Conservation (phyloP, 2,329 filamentous ascomycete species). For the Zymoseptoria passerinii region DNA sequence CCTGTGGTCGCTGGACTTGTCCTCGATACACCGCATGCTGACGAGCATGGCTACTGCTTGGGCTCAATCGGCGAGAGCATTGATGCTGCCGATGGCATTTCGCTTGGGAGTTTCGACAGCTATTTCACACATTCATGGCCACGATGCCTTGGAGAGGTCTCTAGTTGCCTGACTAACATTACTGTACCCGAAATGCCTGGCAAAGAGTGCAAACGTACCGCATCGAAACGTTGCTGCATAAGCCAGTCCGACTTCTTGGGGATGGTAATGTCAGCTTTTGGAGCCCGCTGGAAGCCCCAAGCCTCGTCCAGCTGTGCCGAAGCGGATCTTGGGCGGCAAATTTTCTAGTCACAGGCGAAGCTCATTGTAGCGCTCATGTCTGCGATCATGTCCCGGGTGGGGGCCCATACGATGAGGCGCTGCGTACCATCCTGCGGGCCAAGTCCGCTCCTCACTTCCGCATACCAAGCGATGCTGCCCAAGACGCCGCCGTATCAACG, state of each 20-base stretch:
- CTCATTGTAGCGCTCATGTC: background rate
- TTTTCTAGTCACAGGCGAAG: background rate
- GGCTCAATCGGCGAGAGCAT: conserved; percentile 24
- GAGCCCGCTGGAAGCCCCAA: conserved; percentile 8
- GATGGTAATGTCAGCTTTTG: conserved; percentile 33
- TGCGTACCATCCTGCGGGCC: conserved; percentile 14
- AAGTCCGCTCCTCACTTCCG: conserved; percentile 24
- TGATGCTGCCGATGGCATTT: conserved; percentile 22
- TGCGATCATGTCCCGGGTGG: background rate
- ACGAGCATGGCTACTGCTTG: conserved; percentile 18
- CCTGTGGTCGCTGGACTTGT: conserved; percentile 29
- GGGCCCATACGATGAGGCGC: background rate
- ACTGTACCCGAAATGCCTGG: conserved; percentile 28
- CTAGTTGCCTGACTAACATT: conserved; percentile 28
- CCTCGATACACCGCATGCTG: conserved; percentile 25
- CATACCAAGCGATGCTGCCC: conserved; percentile 21
- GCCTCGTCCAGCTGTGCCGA: background rate
- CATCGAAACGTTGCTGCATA: conserved; percentile 41
- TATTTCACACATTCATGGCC: conserved; percentile 15
- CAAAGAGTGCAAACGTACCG: conserved; percentile 35
- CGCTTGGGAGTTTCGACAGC: conserved; percentile 15
- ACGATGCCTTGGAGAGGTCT: conserved; percentile 17
- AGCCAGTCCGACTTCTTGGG: conserved; percentile 33
- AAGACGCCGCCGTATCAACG: background rate
- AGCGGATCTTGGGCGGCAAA: background rate